These are phyloP conservation scores for Ophiostoma triangulosporum DNA, from an alignment of 2,329 filamentous ascomycete genomes.

Conservation along the genomic window DNA sequence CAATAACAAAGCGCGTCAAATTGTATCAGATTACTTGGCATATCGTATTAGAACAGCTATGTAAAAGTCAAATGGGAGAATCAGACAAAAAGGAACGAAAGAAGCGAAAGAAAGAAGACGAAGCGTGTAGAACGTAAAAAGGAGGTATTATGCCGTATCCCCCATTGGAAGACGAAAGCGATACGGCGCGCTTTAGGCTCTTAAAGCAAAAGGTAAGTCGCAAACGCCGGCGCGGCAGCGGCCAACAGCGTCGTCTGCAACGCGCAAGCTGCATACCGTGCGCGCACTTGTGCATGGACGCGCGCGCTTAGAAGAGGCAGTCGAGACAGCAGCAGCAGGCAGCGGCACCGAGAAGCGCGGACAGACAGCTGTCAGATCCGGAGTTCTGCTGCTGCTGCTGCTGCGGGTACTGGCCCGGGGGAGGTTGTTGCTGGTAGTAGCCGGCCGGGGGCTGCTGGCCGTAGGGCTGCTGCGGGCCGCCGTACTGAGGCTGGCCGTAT, in stretches of 20 bases:
- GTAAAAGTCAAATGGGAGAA: not conserved
- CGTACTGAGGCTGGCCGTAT: slow-evolving; percentile 21
- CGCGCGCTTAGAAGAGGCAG: slow-evolving; percentile 37
- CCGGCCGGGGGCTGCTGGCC: slow-evolving; percentile 18
- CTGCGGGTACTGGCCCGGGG: slow-evolving; percentile 19
- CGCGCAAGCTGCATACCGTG: not conserved
- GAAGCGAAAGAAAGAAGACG: too few relatives aligned
- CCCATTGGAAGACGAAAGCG: too few relatives aligned
- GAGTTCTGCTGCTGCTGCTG: slow-evolving; percentile 15
- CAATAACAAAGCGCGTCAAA: too few relatives aligned
- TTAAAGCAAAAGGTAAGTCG: too few relatives aligned
- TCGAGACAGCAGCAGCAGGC: slow-evolving; percentile 49
- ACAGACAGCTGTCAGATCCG: slow-evolving; percentile 22
- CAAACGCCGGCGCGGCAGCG: too few relatives aligned
- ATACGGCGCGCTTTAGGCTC: too few relatives aligned
- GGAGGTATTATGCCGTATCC: not conserved
- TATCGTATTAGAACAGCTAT: not conserved
- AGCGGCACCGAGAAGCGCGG: slow-evolving; percentile 34
- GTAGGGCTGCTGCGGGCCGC: slow-evolving; percentile 21
- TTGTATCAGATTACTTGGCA: not conserved
- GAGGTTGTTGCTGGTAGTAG: slow-evolving; percentile 21
- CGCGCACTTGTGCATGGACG: too few relatives aligned
- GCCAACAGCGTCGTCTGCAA: too few relatives aligned
- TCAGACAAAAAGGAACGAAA: not conserved
- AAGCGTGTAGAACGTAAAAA: not conserved